Evolutionary conservation across 1,284 basidiomycete species (phyloP).

Genomic region (Grifola frondosa): DNA sequence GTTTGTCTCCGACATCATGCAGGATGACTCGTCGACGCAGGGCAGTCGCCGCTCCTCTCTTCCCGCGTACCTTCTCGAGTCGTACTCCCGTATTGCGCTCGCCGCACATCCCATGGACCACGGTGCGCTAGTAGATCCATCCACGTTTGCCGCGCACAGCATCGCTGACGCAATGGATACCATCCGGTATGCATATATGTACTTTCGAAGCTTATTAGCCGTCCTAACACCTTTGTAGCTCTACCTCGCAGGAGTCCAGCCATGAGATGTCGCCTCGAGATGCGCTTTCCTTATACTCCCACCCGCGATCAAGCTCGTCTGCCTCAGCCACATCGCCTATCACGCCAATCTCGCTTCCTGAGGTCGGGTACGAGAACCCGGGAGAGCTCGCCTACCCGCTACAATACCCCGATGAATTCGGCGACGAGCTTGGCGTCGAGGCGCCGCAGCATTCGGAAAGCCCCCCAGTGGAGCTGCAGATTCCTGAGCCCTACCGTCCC

Average conservation of each 20-base stretch:
- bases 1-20: no score
- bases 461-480: no score
- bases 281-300: constrained; percentile 15
- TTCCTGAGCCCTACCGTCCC: no score
- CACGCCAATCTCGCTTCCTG: constrained; percentile 20
- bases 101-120: constrained; percentile 1
- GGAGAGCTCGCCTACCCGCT: constrained; percentile 15
- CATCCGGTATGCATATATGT: constrained; percentile 7
- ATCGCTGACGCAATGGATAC: background rate
- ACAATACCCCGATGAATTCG: no score
- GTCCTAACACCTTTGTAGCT: background rate
- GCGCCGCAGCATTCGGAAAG: no score
- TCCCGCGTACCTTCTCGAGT: constrained; percentile 24
- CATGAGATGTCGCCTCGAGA: constrained; percentile 7
- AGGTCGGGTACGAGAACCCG: background rate
- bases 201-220: background rate
- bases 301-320: constrained; percentile 21
- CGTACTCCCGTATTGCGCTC: constrained; percentile 16
- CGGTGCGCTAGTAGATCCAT: constrained; percentile 7
- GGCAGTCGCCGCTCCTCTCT: constrained; percentile 22
- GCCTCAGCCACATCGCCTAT: constrained; percentile 15
- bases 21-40: constrained; percentile 8
- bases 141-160: background rate
- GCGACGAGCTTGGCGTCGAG: no score
- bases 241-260: constrained; percentile 1